Evolutionary conservation across 1,139 yeast genomes (phyloP).

Genomic region (Zygoascus sp.): DNA sequence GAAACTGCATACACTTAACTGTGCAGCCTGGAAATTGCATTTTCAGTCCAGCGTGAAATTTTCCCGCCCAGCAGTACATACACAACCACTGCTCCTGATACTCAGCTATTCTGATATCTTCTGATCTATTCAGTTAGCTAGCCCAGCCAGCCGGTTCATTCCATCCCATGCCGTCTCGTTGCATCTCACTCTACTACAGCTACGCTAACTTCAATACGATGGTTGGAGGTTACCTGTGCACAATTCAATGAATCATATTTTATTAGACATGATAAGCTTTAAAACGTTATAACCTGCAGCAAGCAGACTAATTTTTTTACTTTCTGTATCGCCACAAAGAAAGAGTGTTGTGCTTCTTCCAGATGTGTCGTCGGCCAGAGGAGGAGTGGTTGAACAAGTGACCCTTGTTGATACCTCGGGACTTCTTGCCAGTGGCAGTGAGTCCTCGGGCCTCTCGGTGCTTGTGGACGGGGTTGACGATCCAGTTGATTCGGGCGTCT

Average conservation of each 20-base stretch:
- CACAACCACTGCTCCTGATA: no score
- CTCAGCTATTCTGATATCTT: no score
- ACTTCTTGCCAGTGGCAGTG: constrained; percentile 96
- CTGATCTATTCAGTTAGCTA: no score
- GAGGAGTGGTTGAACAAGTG: constrained; percentile 97
- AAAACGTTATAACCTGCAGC: constrained; percentile 12
- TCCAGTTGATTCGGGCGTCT: constrained; percentile 99
- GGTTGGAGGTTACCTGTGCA: no score
- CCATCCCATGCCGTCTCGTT: no score
- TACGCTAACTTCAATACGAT: no score
- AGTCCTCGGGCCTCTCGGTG: constrained; percentile 99
- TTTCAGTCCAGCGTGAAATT: no score
- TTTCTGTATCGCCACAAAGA: constrained; percentile 99
- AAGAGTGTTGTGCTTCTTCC: constrained; percentile 99
- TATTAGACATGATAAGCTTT: constrained; percentile 1
- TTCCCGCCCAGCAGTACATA: no score
- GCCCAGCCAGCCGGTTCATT: no score
- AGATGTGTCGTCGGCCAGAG: constrained; percentile 97
- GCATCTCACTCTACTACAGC: no score
- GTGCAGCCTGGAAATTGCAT: no score
- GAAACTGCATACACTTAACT: no score
- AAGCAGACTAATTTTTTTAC: constrained; percentile 20
- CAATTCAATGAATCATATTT: not conserved
- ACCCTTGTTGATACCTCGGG: constrained; percentile 99
- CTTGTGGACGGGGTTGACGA: constrained; percentile 99